Evolutionary conservation across 805 yeast species (phyloP), one percentile per base, ranked within the genome.

Genomic region (Allodekkera sacchari): DNA sequence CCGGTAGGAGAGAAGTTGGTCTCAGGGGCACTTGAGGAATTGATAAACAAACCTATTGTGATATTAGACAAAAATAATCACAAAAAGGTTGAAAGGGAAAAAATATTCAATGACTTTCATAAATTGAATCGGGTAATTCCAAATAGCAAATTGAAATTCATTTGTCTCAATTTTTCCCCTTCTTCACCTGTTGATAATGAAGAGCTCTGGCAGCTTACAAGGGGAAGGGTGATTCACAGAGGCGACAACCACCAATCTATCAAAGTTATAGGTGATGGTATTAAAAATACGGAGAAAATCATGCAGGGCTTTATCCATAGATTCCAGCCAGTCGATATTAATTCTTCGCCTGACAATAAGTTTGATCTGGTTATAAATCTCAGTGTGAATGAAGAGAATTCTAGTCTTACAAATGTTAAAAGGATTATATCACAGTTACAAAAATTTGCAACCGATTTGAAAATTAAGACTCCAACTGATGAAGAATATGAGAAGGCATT

Each of bases 201-300:
- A 4, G 43, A 53, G 5, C 43, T 77, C 1, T 69, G 74, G 68
- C 43, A 61, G 2, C 37, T 75, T 1, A 83, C 96, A 0, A 53
- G 59, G 7, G 52, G 60, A 0, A 64, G 96, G 34, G 80, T 89
- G 0, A 30, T 63, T 5, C 48, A 50, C 3, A 67, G 98, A 44
- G 96, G 96, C 3, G 87, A 87, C 47, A 79, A 83, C 41, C 98
- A 92, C 52, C 95, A 83, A 52, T 74, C 88, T 2, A 83, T 92
- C 23, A 75, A 79, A 41, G 65, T 63, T 4, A 52, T 47, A 0
- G 47, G 55, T 3, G 64, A 68, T 34, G 74, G 77, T 7, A 61
- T 61, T 4, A 53, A 55, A 12, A 61, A 66, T 31, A 76, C 83
- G 0, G 55, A 62, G 21, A 68, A 64, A 14, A 78, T 92, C 20